Conservation (phyloP, 176 grass and related monocot species). For the Chloris gayana region DNA sequence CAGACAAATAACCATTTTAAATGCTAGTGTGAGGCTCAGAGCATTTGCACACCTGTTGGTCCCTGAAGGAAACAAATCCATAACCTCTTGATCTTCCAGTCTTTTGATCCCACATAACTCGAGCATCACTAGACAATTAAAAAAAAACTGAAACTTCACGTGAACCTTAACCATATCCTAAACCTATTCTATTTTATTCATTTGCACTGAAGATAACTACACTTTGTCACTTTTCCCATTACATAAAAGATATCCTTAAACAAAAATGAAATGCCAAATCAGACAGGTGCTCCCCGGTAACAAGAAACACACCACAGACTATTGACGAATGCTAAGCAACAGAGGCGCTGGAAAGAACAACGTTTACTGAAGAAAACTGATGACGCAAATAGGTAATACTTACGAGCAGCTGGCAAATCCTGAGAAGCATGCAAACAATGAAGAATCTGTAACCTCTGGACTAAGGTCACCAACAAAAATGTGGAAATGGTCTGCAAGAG, state of each 20-base stretch:
- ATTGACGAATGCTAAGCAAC: background rate
- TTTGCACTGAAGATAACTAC: background rate
- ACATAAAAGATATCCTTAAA: background rate
- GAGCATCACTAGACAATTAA: slow-evolving; percentile 63
- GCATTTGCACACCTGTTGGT: slow-evolving; percentile 64
- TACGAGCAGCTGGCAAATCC: slow-evolving; percentile 81
- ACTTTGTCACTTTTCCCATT: background rate
- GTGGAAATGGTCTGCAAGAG: slow-evolving; percentile 66
- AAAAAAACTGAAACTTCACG: background rate
- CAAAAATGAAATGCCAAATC: background rate
- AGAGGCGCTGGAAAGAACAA: background rate
- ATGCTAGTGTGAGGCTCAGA: background rate
- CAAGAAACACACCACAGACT: background rate
- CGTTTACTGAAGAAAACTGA: background rate
- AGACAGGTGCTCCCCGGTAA: background rate
- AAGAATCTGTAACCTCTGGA: slow-evolving; percentile 84
- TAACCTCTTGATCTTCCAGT: slow-evolving; percentile 82
- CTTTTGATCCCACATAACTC: slow-evolving; percentile 92
- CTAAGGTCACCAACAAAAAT: slow-evolving; percentile 94
- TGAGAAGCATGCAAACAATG: slow-evolving; percentile 78
- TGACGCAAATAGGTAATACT: slow-evolving; percentile 33
- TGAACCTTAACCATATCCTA: background rate
- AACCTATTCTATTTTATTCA: background rate
- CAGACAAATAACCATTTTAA: slow-evolving; percentile 4
- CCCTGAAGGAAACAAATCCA: slow-evolving; percentile 92